Evolutionary conservation across 306 rosid species (phyloP).

Genomic region (Sesbania bispinosa): DNA sequence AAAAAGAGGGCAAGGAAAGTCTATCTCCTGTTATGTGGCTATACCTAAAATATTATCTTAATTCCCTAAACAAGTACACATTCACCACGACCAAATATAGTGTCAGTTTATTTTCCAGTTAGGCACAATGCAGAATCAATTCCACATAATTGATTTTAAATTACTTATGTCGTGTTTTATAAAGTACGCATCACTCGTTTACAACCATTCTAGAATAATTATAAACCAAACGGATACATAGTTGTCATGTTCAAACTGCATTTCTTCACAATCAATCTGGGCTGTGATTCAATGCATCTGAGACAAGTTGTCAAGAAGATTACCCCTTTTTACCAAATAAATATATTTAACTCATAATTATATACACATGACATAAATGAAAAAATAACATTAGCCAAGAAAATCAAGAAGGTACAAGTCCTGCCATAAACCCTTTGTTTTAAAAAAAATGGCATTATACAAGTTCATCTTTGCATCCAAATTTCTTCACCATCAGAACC

Average conservation of each 20-base stretch:
- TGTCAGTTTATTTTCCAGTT: too few relatives aligned
- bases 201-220: too few relatives aligned
- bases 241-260: not conserved
- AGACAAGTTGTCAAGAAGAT: not conserved
- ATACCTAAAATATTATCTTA: not conserved
- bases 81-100: not conserved
- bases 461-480: slow-evolving; percentile 19
- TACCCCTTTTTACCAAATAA: not conserved
- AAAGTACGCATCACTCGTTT: too few relatives aligned
- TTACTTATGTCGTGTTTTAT: too few relatives aligned
- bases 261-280: not conserved
- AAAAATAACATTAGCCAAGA: slow-evolving; percentile 3
- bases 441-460: slow-evolving; percentile 23
- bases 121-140: too few relatives aligned
- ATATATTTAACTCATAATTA: not conserved
- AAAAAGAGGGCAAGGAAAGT: too few relatives aligned
- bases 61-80: not conserved
- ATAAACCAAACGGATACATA: too few relatives aligned
- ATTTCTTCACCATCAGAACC: slow-evolving; percentile 23
- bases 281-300: not conserved
- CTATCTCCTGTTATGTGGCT: too few relatives aligned
- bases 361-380: slow-evolving; percentile 10
- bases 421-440: slow-evolving; percentile 18
- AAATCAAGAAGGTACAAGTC: not conserved
- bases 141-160: too few relatives aligned